Conservation (phyloP, 495 filamentous ascomycete species). For the Daldinia decipiens region DNA sequence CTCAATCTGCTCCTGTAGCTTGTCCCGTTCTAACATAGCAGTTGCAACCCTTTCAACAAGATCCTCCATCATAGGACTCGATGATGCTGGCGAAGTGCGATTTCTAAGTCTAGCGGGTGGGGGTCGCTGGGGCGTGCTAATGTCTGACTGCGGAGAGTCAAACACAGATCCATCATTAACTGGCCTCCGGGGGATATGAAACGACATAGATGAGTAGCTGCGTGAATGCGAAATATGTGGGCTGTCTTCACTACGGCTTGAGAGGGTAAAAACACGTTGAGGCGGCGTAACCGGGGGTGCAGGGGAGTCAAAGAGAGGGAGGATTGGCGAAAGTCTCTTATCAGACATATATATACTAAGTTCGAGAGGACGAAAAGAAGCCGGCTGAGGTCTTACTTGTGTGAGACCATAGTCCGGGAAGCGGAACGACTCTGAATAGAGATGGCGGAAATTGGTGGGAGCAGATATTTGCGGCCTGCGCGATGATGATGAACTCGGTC, state of each 20-base stretch:
- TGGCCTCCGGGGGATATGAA: constrained; percentile 61
- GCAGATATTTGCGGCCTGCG: constrained; percentile 60
- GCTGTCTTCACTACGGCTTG: constrained; percentile 52
- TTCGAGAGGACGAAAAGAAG: constrained; percentile 76
- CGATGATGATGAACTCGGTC: constrained; percentile 50
- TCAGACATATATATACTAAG: constrained; percentile 76
- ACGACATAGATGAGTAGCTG: constrained; percentile 61
- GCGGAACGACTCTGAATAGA: constrained; percentile 60
- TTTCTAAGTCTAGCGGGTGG: constrained; percentile 49
- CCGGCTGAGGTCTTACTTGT: constrained; percentile 47
- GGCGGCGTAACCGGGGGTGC: constrained; percentile 52
- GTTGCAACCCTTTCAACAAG: constrained; percentile 63
- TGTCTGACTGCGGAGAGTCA: constrained; percentile 45
- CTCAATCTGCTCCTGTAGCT: constrained; percentile 63
- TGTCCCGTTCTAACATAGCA: constrained; percentile 62
- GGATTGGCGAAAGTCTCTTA: constrained; percentile 71
- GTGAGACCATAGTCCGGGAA: constrained; percentile 43
- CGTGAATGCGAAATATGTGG: constrained; percentile 52
- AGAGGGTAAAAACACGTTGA: constrained; percentile 51
- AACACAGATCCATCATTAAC: constrained; percentile 48
- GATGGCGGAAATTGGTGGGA: constrained; percentile 61
- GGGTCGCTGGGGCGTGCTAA: constrained; percentile 38
- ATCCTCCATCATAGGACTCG: constrained; percentile 51
- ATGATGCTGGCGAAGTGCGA: constrained; percentile 40
- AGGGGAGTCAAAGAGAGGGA: constrained; percentile 60